phyloP scores from a whole-genome alignment of 805 yeast genomes.

The Candida sithepensis region DNA sequence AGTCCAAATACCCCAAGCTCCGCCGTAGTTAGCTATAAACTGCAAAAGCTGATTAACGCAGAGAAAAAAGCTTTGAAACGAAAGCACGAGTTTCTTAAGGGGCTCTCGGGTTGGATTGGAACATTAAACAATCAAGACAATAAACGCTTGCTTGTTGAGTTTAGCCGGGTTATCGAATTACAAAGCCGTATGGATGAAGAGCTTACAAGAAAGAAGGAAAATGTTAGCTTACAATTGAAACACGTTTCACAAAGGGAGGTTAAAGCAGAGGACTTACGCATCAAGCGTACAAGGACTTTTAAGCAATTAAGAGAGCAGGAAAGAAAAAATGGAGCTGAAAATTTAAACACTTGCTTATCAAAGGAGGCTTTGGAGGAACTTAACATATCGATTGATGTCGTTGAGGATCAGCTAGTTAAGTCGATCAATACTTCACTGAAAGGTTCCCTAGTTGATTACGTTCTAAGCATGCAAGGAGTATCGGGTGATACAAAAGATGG shows the following conservation, averaged over 20 bases:
- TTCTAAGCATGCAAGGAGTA: slow-evolving; percentile 29
- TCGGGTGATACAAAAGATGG: slow-evolving; percentile 28
- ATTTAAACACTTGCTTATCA: slow-evolving; percentile 39
- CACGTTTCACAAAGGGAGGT: slow-evolving; percentile 49
- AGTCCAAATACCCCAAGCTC: slow-evolving; percentile 26
- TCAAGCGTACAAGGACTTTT: slow-evolving; percentile 35
- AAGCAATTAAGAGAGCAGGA: slow-evolving; percentile 40
- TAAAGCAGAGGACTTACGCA: slow-evolving; percentile 39
- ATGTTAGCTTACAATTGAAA: slow-evolving; percentile 38
- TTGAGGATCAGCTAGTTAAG: slow-evolving; percentile 47
- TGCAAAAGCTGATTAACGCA: slow-evolving; percentile 35
- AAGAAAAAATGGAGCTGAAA: slow-evolving; percentile 40
- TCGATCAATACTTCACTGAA: slow-evolving; percentile 44
- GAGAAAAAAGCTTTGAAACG: slow-evolving; percentile 36
- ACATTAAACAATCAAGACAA: slow-evolving; percentile 37
- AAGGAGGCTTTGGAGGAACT: slow-evolving; percentile 52
- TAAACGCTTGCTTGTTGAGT: slow-evolving; percentile 37
- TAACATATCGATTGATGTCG: slow-evolving; percentile 46
- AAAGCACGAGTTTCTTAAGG: slow-evolving; percentile 37
- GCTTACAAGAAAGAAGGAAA: slow-evolving; percentile 41
- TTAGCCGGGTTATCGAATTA: slow-evolving; percentile 34
- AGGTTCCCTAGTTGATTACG: slow-evolving; percentile 43
- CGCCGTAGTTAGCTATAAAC: slow-evolving; percentile 30
- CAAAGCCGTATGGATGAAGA: slow-evolving; percentile 36
- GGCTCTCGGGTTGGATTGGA: slow-evolving; percentile 40